A percentile compares a stretch with the other conserved stretches of the same genome.
These are phyloP conservation scores for Meredithiella fracta DNA, from an alignment of 2,329 filamentous ascomycete species.

Conservation along the genomic window DNA sequence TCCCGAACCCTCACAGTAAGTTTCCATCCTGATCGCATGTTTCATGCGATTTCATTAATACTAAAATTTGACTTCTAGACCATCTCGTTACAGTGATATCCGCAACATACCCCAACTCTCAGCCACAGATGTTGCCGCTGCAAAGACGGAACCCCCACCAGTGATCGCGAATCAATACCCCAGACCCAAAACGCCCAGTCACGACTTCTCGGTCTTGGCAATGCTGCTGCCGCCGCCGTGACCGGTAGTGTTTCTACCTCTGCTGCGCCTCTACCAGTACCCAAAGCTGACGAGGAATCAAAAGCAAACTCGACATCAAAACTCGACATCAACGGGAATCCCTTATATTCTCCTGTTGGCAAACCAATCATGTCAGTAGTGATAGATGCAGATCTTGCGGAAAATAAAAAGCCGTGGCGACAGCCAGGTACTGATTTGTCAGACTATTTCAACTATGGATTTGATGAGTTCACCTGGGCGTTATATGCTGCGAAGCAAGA, in stretches of 20 bases:
- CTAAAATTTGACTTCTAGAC: constrained; percentile 24
- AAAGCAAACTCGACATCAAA: constrained; percentile 61
- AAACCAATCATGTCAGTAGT: constrained; percentile 65
- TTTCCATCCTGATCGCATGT: constrained; percentile 9
- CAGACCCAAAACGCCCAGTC: constrained; percentile 28
- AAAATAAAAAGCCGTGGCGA: constrained; percentile 87
- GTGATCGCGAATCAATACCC: constrained; percentile 5
- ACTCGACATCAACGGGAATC: constrained; percentile 70
- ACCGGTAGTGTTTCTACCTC: background rate
- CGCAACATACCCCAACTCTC: constrained; percentile 47
- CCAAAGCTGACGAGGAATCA: constrained; percentile 34
- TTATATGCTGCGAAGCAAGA: constrained; percentile 85
- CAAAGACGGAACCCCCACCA: constrained; percentile 25
- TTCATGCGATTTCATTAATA: background rate
- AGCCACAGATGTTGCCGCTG: constrained; percentile 32
- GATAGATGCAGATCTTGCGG: constrained; percentile 54
- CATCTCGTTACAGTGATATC: constrained; percentile 48
- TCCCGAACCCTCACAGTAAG: constrained; percentile 41
- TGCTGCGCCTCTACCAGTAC: constrained; percentile 16
- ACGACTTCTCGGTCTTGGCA: constrained; percentile 18
- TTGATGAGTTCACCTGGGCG: constrained; percentile 97
- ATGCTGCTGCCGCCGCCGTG: constrained; percentile 20
- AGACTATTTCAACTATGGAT: constrained; percentile 98
- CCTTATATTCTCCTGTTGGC: constrained; percentile 60
- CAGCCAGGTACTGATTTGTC: constrained; percentile 85